Base-by-base conservation (phyloP, 345 rosid species). In the Arabidopsis arenosa region DNA sequence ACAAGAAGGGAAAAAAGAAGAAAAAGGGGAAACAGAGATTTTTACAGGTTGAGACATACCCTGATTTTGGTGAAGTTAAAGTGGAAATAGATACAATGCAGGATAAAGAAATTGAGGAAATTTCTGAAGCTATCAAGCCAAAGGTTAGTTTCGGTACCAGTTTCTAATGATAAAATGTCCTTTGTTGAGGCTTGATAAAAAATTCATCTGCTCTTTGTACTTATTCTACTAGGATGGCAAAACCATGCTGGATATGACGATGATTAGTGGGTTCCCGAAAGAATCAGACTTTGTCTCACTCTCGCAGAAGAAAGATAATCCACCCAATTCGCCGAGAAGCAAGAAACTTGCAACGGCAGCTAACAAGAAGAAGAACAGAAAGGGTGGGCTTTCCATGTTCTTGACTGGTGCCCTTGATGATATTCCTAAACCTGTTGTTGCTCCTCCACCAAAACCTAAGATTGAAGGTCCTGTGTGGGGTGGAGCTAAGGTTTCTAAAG, bases 311-410 rank as follows among this genome's bases (percentile, higher is more conserved):
- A 81, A 80, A 66, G 90, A 79, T 2, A 45, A 30, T 35, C 58
- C 54, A 62, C 71, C 74, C 1, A 85, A 82, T 30, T 70, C 73
- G 9, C 79, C 72, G 36, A 92, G 81, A 77, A 77, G 69, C 80
- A 88, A 81, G 79, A 80, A 44, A 68, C 30, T 33, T 66, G 74
- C 85, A 12, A 80, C 85, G 14, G 75, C 76, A 37, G 75, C 73
- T 35, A 66, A 85, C 64, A 90, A 89, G 85, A 95, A 88, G 86
- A 95, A 90, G 85, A 89, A 86, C 65, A 86, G 89, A 75, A 92
- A 87, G 80, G 99, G 99, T 49, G 99, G 97, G 33, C 99, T 95
- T 69, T 92, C 99, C 6, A 83, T 95, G 98, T 95, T 95, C 79
- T 73, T 95, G 82, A 95, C 93, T 63, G 98, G 97, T 79, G 97